These are phyloP conservation scores for Cryptomeria japonica DNA, from an alignment of 75 land plant genomes.

Conservation along the genomic window DNA sequence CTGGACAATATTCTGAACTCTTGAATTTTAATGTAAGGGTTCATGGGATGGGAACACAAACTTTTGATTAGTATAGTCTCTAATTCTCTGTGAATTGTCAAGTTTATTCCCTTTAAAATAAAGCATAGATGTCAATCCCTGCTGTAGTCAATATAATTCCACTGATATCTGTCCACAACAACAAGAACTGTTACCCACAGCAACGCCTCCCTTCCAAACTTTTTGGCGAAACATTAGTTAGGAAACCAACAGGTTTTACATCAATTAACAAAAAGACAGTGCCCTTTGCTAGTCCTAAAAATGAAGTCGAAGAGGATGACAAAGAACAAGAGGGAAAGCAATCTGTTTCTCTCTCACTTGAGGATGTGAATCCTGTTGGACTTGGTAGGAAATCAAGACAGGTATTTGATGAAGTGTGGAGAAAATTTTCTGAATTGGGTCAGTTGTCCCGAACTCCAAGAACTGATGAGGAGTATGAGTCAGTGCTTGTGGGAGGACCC, in stretches of 20 bases:
- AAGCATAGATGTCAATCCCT: conserved; percentile 2
- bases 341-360: conserved; percentile 45
- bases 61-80: background rate
- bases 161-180: background rate
- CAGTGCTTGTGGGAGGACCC: conserved; percentile 69
- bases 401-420: conserved; percentile 92
- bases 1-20: background rate
- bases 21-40: background rate
- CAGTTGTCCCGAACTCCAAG: conserved; percentile 79
- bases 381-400: conserved; percentile 83
- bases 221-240: background rate
- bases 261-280: background rate
- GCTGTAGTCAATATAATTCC: background rate
- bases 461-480: conserved; percentile 41
- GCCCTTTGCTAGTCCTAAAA: conserved; percentile 1
- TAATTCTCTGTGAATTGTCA: background rate
- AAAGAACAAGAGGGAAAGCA: conserved; percentile 12
- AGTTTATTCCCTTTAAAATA: background rate
- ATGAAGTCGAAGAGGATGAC: background rate
- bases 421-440: conserved; percentile 81
- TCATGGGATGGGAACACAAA: background rate
- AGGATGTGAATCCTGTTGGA: conserved; percentile 93
- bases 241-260: background rate
- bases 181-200: background rate
- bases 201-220: background rate